These are phyloP conservation scores for Trichoderma lentiforme DNA, from an alignment of 2,329 filamentous ascomycete genomes.

Conservation along the genomic window DNA sequence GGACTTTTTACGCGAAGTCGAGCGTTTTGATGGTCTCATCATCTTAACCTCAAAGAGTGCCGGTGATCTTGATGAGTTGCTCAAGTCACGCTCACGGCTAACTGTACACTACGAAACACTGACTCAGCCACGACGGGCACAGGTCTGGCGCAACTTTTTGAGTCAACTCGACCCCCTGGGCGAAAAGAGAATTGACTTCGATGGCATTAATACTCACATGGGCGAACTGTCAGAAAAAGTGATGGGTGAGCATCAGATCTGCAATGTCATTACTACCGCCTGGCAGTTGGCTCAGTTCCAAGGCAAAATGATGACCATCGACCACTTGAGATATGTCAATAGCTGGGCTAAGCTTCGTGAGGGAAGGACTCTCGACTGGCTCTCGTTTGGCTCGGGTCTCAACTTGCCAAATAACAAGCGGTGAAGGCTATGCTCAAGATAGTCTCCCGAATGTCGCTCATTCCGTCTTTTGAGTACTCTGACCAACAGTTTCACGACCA, in stretches of 20 bases:
- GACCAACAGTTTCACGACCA: background rate
- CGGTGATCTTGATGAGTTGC: conserved; percentile 47
- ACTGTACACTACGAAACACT: conserved; percentile 41
- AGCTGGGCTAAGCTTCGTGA: background rate
- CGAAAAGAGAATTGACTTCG: background rate
- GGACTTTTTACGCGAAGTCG: conserved; percentile 44
- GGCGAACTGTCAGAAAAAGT: background rate
- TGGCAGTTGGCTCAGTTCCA: background rate
- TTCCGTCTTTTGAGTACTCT: background rate
- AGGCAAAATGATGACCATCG: background rate
- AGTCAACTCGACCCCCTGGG: conserved; percentile 28
- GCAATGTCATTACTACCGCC: background rate
- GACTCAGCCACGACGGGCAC: conserved; percentile 34
- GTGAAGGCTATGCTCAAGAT: background rate
- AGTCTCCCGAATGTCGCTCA: background rate
- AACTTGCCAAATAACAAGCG: background rate
- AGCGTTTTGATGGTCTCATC: conserved; percentile 47
- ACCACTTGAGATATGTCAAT: background rate
- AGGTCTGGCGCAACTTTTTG: conserved; percentile 41
- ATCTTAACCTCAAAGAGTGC: conserved; percentile 51
- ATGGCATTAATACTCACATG: background rate
- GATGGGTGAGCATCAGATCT: background rate
- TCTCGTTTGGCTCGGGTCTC: too few species aligned
- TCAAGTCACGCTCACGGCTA: conserved; percentile 46
- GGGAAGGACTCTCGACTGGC: background rate